Percentiles rank a stretch among this genome's conserved stretches.
phyloP scores from a whole-genome alignment of 306 rosid species.

The Lablab purpureus region DNA sequence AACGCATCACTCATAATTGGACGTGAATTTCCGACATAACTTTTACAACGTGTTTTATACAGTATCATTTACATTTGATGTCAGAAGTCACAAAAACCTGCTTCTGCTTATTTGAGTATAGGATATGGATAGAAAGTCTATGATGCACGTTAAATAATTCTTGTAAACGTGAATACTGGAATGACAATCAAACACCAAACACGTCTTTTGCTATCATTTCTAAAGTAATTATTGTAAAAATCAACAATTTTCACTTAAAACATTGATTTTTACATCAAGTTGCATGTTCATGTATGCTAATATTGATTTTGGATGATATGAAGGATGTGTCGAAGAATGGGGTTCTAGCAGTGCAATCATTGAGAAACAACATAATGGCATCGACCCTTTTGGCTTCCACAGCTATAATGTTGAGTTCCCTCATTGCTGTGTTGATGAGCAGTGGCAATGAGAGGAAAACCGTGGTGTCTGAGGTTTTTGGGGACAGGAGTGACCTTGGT shows the following conservation, averaged over 20 bases:
- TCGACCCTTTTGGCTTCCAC: slow-evolving; percentile 92
- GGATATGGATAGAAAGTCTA: too few species aligned
- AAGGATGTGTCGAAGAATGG: slow-evolving; percentile 79
- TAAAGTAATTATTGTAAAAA: neutral
- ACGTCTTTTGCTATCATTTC: neutral
- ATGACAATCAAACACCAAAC: neutral
- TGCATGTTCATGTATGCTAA: neutral
- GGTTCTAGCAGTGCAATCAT: slow-evolving; percentile 84
- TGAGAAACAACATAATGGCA: slow-evolving; percentile 92
- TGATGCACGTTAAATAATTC: too few species aligned
- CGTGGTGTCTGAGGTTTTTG: slow-evolving; percentile 37
- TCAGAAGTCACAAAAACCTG: too few species aligned
- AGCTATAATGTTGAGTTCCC: slow-evolving; percentile 83
- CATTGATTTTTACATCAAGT: neutral
- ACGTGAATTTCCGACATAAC: neutral
- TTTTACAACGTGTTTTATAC: too few species aligned
- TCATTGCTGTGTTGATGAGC: slow-evolving; percentile 78
- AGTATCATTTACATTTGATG: too few species aligned
- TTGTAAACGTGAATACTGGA: neutral
- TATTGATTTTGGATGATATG: neutral
- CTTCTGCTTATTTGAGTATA: too few species aligned
- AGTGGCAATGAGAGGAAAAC: slow-evolving; percentile 37
- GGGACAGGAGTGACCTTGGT: slow-evolving; percentile 57
- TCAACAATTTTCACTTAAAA: neutral
- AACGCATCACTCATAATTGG: neutral